Evolutionary conservation across 768 basidiomycete species (phyloP).

Genomic region (Lactarius evosmus): DNA sequence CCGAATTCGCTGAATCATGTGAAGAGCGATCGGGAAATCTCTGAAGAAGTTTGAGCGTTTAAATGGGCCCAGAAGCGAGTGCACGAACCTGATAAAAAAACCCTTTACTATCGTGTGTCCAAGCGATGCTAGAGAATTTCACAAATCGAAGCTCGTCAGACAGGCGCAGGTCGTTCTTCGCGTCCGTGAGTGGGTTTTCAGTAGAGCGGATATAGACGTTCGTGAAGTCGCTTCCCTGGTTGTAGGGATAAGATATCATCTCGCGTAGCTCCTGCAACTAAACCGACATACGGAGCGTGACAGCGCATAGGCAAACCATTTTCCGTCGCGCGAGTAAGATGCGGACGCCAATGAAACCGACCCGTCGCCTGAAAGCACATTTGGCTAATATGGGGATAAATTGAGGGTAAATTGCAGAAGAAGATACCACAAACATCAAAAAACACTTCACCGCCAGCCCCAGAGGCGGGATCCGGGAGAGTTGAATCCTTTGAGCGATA

Average conservation of each 20-base stretch:
- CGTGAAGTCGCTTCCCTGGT: conserved; percentile 68
- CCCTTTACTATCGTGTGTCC: conserved; percentile 77
- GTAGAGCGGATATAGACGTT: conserved; percentile 68
- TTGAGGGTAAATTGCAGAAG: not conserved
- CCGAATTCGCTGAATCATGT: conserved; percentile 46
- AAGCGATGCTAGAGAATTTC: conserved; percentile 69
- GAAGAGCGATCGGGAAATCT: conserved; percentile 55
- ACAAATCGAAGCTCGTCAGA: conserved; percentile 68
- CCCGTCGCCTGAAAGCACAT: conserved; percentile 68
- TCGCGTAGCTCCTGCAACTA: not conserved
- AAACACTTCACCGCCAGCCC: conserved; percentile 62
- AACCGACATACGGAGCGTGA: conserved; percentile 57
- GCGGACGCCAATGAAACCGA: conserved; percentile 59
- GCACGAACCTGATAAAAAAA: conserved; percentile 72
- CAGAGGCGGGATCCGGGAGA: conserved; percentile 50
- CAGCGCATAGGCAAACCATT: conserved; percentile 75
- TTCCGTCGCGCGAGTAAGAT: conserved; percentile 61
- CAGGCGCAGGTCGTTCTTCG: conserved; percentile 50
- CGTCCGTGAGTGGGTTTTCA: conserved; percentile 49
- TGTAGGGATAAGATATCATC: conserved; percentile 9
- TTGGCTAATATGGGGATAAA: conserved; percentile 45
- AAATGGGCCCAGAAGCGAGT: conserved; percentile 3
- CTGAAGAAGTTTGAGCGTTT: conserved; percentile 29
- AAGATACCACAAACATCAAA: conserved; percentile 57
- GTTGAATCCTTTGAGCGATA: conserved; percentile 54